Base-by-base conservation (phyloP, 176 grass and related monocot genomes). In the Triticum dicoccoides region DNA sequence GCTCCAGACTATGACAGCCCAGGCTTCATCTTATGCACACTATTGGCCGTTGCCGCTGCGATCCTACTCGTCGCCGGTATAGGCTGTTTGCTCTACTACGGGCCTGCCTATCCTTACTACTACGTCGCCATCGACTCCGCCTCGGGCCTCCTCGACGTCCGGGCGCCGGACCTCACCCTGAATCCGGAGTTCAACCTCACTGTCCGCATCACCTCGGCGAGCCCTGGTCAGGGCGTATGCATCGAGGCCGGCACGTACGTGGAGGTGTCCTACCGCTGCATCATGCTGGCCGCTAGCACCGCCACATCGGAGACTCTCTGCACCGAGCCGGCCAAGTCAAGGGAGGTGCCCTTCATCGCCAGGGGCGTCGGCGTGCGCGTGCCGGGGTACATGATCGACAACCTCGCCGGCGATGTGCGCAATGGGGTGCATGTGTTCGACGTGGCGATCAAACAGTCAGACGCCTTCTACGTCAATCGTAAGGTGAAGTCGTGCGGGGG, bases 321-420 rank as follows among this genome's bases (percentile, higher is more conserved):
- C 63, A 29, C 25, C 63, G 63, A 65, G 63, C 63, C 63, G 25
- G 24, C 25, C 2, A 7, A 0, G 25, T 65, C 63, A 65, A 15
- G 45, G 73, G 25, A 76, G 14, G 42, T 17, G 65, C 5, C 64
- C 39, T 47, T 82, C 41, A 0, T 82, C 24, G 80, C 80, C 3
- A 35, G 65, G 80, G 65, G 80, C 41, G 5, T 25, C 29, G 65
- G 25, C 38, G 80, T 65, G 37, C 61, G 37, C 38, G 23, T 81
- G 38, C 78, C 78, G 7, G 56, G 78, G n/a, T 82, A 52, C 64
- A 11, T 44, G 80, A 45, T 65, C 42, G 80, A 82, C 39, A 82
- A 20, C 64, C 65, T 82, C 14, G 65, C 44, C 37, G 29, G 8
- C 15, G 80, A 82, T 10, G 45, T 82, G 80, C 25, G 44, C 9